Conservation (phyloP, 352 stramenopile genomes). For the Phytopythium helicoides region DNA sequence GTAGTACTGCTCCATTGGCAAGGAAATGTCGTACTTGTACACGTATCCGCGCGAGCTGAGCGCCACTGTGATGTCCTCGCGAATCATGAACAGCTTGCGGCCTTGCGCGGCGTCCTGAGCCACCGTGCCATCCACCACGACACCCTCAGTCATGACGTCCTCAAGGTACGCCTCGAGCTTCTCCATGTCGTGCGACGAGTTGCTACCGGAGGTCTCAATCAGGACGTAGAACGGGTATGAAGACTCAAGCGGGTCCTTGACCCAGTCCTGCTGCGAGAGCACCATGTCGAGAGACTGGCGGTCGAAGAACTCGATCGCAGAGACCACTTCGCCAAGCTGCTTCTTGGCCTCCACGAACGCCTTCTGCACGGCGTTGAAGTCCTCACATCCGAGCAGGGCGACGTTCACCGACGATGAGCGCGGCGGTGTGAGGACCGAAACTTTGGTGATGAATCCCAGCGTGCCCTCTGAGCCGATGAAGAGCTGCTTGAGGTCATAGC, state of each 20-base stretch:
- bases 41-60: slow-evolving; percentile 86
- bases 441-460: slow-evolving; percentile 94
- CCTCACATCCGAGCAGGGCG: slow-evolving; percentile 88
- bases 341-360: slow-evolving; percentile 84
- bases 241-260: slow-evolving; percentile 63
- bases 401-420: slow-evolving; percentile 82
- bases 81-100: slow-evolving; percentile 92
- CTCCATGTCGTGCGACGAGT: slow-evolving; percentile 88
- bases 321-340: slow-evolving; percentile 92
- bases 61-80: slow-evolving; percentile 93
- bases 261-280: slow-evolving; percentile 58
- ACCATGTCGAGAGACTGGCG: slow-evolving; percentile 87
- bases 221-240: slow-evolving; percentile 92
- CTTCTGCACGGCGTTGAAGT: slow-evolving; percentile 83
- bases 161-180: slow-evolving; percentile 90
- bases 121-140: slow-evolving; percentile 90
- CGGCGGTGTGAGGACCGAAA: slow-evolving; percentile 79
- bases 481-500: slow-evolving; percentile 96
- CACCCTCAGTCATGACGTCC: slow-evolving; percentile 57
- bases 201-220: slow-evolving; percentile 94
- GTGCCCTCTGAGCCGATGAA: slow-evolving; percentile 97
- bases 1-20: slow-evolving; percentile 92
- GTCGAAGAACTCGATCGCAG: slow-evolving; percentile 97
- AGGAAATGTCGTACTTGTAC: slow-evolving; percentile 98
- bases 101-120: slow-evolving; percentile 92